phyloP scores from a whole-genome alignment of 2,329 filamentous ascomycete species.

The Penicillium sp. region DNA sequence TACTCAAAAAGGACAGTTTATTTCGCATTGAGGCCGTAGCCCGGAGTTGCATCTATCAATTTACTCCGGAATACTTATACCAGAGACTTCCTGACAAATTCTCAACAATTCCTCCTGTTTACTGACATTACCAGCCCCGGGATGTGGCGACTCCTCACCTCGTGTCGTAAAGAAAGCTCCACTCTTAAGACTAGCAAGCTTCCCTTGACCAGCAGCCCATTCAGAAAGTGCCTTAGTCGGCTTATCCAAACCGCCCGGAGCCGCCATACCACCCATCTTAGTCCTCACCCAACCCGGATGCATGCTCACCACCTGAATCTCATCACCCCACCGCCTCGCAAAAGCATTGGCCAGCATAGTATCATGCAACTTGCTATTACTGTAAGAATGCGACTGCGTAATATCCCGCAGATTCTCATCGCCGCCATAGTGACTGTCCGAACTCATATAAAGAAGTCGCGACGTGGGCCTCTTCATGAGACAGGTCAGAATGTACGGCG shows the following conservation, averaged over 20 bases:
- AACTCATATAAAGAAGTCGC: constrained; percentile 52
- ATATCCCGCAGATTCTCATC: constrained; percentile 39
- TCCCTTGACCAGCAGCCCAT: constrained; percentile 35
- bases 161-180: constrained; percentile 20
- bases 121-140: constrained; percentile 24
- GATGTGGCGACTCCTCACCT: constrained; percentile 21
- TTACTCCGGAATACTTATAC: constrained; percentile 12
- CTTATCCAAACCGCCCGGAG: constrained; percentile 47
- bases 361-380: constrained; percentile 55
- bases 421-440: constrained; percentile 49
- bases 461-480: constrained; percentile 47
- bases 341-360: constrained; percentile 55
- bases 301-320: constrained; percentile 46
- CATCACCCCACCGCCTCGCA: constrained; percentile 43
- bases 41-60: neutral
- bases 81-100: constrained; percentile 26
- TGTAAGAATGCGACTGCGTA: constrained; percentile 45
- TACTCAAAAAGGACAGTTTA: neutral
- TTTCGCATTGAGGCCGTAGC: neutral
- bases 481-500: constrained; percentile 54
- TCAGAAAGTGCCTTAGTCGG: constrained; percentile 49
- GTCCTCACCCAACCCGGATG: constrained; percentile 55
- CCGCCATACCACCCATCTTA: constrained; percentile 51
- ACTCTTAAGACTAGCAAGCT: constrained; percentile 16
- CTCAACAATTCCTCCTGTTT: constrained; percentile 29